A percentile compares a stretch with the other conserved stretches of the same genome.
phyloP scores from a whole-genome alignment of 139 green algal genomes.

The Volvox africanus region DNA sequence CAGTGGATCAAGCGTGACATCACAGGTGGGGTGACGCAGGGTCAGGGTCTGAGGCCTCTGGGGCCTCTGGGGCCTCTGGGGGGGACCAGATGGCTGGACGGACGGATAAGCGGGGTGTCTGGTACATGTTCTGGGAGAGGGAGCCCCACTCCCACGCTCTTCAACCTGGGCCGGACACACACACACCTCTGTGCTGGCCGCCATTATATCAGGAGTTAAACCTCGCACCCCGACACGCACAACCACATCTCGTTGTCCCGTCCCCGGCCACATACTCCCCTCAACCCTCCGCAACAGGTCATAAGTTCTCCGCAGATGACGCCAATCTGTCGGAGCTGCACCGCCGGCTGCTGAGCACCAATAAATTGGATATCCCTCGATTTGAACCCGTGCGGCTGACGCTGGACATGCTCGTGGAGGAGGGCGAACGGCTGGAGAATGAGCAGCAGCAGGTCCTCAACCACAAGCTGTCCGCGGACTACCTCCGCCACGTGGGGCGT shows the following conservation, averaged over 20 bases:
- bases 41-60: background rate
- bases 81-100: too few species aligned
- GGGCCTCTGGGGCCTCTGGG: too few species aligned
- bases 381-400: slow-evolving; percentile 76
- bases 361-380: slow-evolving; percentile 58
- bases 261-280: background rate
- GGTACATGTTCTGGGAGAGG: too few species aligned
- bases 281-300: slow-evolving; percentile 36
- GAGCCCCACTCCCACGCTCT: too few species aligned
- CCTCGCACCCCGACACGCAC: too few species aligned
- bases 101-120: too few species aligned
- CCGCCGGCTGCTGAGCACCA: slow-evolving; percentile 44
- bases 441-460: slow-evolving; percentile 65
- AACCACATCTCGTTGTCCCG: too few species aligned
- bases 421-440: slow-evolving; percentile 67
- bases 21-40: background rate
- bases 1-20: slow-evolving; percentile 64
- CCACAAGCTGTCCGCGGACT: slow-evolving; percentile 73
- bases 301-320: slow-evolving; percentile 53
- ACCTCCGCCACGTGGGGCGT: slow-evolving; percentile 66
- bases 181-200: too few species aligned
- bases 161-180: too few species aligned
- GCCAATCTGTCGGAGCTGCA: slow-evolving; percentile 59
- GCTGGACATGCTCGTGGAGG: slow-evolving; percentile 66
- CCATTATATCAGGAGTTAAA: too few species aligned